A percentile compares a stretch with the other conserved stretches of the same genome.
Conservation (phyloP, 2,329 filamentous ascomycete species). For the Arthrobotrys sphaeroides region DNA sequence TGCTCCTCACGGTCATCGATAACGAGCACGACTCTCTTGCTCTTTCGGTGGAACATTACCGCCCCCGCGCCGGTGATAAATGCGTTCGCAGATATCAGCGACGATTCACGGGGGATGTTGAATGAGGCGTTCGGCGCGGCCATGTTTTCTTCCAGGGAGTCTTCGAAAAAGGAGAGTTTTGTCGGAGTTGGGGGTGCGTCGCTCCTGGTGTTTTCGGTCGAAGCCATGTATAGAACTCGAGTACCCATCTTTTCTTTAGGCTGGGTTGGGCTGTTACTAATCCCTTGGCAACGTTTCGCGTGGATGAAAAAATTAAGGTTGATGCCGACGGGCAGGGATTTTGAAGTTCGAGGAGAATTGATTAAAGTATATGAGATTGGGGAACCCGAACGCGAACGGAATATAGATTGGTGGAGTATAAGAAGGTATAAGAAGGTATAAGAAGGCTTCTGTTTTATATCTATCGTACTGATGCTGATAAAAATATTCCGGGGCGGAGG, state of each 20-base stretch:
- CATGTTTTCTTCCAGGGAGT: constrained; percentile 32
- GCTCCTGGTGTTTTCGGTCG: constrained; percentile 14
- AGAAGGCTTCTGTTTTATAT: background rate
- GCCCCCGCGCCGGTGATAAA: constrained; percentile 48
- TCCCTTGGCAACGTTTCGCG: constrained; percentile 1
- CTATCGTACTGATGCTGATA: background rate
- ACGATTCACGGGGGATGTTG: constrained; percentile 38
- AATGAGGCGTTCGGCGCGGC: constrained; percentile 28
- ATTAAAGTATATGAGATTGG: background rate
- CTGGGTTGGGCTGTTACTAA: background rate
- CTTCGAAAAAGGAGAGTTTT: constrained; percentile 24
- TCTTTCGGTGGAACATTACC: constrained; percentile 48
- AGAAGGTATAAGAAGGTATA: background rate
- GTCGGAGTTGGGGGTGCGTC: constrained; percentile 14
- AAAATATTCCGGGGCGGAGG: background rate
- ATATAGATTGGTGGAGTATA: constrained; percentile 4
- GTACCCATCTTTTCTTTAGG: constrained; percentile 30
- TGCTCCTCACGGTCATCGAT: constrained; percentile 35
- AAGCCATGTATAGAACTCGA: constrained; percentile 40
- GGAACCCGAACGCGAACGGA: background rate
- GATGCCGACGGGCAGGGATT: background rate
- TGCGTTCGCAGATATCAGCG: constrained; percentile 21
- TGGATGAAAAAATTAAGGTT: background rate
- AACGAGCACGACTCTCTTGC: constrained; percentile 31
- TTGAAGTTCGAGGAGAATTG: background rate